A percentile compares a stretch with the other conserved stretches of the same genome.
Evolutionary conservation across 345 rosid genomes (phyloP).

Genomic region (Eucalyptus urophylla): DNA sequence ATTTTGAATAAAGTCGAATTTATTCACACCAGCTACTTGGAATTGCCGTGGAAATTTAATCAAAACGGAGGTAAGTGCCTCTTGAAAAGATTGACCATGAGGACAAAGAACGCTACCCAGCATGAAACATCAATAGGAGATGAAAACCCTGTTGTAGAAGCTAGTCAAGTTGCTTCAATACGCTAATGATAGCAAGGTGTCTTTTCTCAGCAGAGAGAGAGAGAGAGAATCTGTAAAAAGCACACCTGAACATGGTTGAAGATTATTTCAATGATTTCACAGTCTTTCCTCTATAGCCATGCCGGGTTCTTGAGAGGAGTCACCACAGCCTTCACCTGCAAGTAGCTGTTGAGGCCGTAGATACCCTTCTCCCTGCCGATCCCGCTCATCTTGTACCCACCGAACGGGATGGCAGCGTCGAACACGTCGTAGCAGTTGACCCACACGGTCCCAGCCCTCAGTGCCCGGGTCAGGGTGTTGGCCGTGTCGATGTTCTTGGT

Average conservation of each 20-base stretch:
- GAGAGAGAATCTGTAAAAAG: not conserved
- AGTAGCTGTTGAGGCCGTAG: constrained; percentile 65
- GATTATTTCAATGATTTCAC: not conserved
- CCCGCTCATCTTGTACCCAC: constrained; percentile 96
- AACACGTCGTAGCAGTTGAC: constrained; percentile 75
- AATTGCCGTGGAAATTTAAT: not conserved
- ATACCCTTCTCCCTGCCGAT: constrained; percentile 86
- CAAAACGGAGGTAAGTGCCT: not conserved
- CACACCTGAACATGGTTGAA: not conserved
- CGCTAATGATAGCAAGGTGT: not conserved
- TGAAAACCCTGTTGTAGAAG: not conserved
- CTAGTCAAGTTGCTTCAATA: not conserved
- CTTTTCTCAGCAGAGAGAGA: not conserved
- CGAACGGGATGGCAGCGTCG: constrained; percentile 89
- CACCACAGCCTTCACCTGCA: constrained; percentile 91
- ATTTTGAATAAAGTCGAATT: not conserved
- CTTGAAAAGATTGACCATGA: not conserved
- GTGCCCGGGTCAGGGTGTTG: constrained; percentile 53
- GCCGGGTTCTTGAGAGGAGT: constrained; percentile 69
- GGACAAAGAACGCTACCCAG: not conserved
- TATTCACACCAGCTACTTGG: not conserved
- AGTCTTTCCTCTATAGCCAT: constrained; percentile 37
- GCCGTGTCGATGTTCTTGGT: constrained; percentile 60
- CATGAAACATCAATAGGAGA: not conserved
- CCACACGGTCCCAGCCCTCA: constrained; percentile 79